These are phyloP conservation scores for Colletotrichum tanaceti DNA, from an alignment of 2,329 filamentous ascomycete genomes.

Conservation along the genomic window DNA sequence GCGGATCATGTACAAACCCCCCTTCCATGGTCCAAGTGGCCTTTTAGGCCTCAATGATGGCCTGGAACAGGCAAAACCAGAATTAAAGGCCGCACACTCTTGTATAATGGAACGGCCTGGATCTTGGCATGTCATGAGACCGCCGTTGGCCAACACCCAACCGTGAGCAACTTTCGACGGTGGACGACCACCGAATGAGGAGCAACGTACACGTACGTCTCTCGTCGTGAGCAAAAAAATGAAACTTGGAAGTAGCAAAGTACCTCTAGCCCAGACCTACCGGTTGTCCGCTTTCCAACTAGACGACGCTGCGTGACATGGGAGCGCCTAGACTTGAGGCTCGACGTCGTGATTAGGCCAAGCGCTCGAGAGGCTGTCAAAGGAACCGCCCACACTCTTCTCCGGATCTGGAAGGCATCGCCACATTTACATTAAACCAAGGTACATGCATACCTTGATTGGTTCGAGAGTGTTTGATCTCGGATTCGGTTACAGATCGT, in stretches of 20 bases:
- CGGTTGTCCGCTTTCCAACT: neutral
- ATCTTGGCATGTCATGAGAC: no score
- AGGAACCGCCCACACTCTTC: neutral
- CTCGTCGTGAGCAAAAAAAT: fast-evolving
- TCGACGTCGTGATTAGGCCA: neutral
- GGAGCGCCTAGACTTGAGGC: no score
- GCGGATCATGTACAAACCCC: no score
- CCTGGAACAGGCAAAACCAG: no score
- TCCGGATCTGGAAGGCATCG: neutral
- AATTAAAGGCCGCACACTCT: no score
- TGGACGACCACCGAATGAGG: neutral
- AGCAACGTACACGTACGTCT: neutral
- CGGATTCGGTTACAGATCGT: neutral
- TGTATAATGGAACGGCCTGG: no score
- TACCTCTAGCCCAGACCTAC: neutral
- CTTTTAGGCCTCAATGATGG: no score
- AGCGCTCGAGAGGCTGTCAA: neutral
- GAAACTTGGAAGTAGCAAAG: neutral
- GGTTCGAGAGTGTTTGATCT: neutral
- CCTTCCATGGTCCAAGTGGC: no score
- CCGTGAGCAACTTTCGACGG: no score
- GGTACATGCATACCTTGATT: neutral
- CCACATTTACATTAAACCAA: neutral
- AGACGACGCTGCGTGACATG: neutral
- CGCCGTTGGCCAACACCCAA: no score